Evolutionary conservation across 805 yeast species (phyloP), one percentile per base, ranked within the genome.

Genomic region (Suhomyces xylopsoci): DNA sequence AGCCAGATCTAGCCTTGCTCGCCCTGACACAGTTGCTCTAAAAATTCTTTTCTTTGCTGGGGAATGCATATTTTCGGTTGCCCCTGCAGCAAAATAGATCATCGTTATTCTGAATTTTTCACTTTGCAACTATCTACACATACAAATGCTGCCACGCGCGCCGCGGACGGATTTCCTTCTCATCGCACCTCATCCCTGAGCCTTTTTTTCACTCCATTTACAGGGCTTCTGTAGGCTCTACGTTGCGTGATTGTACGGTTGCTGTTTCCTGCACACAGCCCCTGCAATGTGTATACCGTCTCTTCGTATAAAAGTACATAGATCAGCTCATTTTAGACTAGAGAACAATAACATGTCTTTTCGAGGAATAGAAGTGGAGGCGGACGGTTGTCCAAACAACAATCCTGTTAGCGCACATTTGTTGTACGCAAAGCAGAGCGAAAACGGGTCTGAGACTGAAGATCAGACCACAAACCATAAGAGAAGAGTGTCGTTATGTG

Each of bases 401-500:
- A 42, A 43, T 19, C 53, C 53, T 15, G 17, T 47, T 32, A 46
- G 41, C 15, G 56, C 54, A 19, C 41, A 26, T 30, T 47, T 53
- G 8, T 51, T 53, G 6, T 53, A 53, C 15, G 28, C 24, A 19
- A 24, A 22, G n/a, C 20, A 30, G n/a, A 34, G 25, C 46, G 24
- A 17, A 4, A 17, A 38, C 4, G 28, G 6, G 10, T 19, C 38
- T 15, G 22, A 28, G 9, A 28, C n/a, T 12, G n/a, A 28, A 28
- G 32, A 9, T 26, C 14, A 19, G 19, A n/a, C 38, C 26, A 17
- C 15, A 8, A 12, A 20, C 15, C 15, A n/a, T 14, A 6, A 36
- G 38, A 36, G 51, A 6, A 34, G 51, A 24, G 53, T 53, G 7
- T 50, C 53, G 7, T 15, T 53, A n/a, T 53, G 55, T 38, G 55